Base-by-base conservation (phyloP, 2,329 filamentous ascomycete species). In the Capronia epimyces region DNA sequence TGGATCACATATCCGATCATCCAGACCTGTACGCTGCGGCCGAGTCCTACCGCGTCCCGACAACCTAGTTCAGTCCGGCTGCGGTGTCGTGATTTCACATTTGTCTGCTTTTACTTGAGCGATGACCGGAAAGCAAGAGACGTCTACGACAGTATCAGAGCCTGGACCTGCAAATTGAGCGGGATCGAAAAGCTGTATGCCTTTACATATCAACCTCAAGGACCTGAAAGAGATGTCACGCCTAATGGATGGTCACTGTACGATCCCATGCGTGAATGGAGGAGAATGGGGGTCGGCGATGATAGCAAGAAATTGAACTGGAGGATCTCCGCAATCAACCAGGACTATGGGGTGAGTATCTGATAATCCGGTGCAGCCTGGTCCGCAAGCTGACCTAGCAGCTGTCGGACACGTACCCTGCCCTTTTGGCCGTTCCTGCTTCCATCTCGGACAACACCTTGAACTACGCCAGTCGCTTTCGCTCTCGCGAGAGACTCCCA, bases 1-100 rank as follows among this genome's bases (percentile, higher is more conserved):
- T 98, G 91, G 87, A 88, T 97, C 49, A 90, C 93, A 13, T 98
- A 90, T 69, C 90, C 91, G 20, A 90, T 97, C 70, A 88, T 98
- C 63, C 81, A 81, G 34, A 81, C 84, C 63, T 95, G 90, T 70
- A 81, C 79, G 20, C 82, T 91, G 59, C 82, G 88, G 53, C 86
- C 89, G 22, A 82, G 84, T 41, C 84, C 86, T 15, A 76, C 81
- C 5, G 75, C 77, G 10, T 85, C 86, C 51, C 79, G 82, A 44
- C 79, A 89, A 55, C 79, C 82, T 25, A 89, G 90, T 4, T 87
- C 87, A 2, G 89, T 98, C 64, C 85, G 91, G 46, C 74, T 98
- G 55, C 84, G 89, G 46, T 89, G 90, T 66, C 86, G 91, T 51
- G 93, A 98, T 73, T 97, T 98, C 67, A 91, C 82, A 43, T 95